Evolutionary conservation across 148 eudicot species (phyloP).

Genomic region (Arctostaphylos glauca): DNA sequence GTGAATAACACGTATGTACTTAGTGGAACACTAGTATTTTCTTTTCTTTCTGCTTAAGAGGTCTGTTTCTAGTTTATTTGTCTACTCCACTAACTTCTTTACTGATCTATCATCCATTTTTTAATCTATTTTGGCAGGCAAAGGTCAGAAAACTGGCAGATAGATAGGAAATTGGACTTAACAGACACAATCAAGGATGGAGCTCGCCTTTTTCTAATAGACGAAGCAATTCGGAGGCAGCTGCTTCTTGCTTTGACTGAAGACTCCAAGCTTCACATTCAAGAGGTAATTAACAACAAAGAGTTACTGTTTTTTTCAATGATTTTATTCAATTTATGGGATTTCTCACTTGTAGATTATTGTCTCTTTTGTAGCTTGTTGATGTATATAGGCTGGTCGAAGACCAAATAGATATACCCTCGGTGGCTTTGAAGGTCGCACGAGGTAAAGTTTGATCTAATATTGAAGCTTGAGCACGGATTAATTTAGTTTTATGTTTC

Average conservation of each 20-base stretch:
- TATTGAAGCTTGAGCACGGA: neutral
- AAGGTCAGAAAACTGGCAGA: slow-evolving; percentile 38
- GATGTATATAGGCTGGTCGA: slow-evolving; percentile 90
- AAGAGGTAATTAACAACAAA: slow-evolving; percentile 53
- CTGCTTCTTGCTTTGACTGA: slow-evolving; percentile 94
- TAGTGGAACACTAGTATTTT: neutral
- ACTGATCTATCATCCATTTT: neutral
- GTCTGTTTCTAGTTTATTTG: neutral
- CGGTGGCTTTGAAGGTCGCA: slow-evolving; percentile 68
- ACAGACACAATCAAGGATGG: slow-evolving; percentile 98
- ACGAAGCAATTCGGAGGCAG: slow-evolving; percentile 89
- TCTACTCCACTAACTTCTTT: neutral
- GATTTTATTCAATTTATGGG: neutral
- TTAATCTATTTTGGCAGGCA: slow-evolving; percentile 32
- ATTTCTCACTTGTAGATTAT: neutral
- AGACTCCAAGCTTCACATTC: slow-evolving; percentile 93
- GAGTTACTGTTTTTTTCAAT: neutral
- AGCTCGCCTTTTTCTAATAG: slow-evolving; percentile 73
- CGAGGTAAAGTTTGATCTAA: slow-evolving; percentile 52
- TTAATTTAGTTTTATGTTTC: neutral
- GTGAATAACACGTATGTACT: slow-evolving; percentile 48
- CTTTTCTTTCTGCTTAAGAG: neutral
- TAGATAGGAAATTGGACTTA: slow-evolving; percentile 67
- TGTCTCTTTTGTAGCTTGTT: slow-evolving; percentile 52
- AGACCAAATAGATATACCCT: slow-evolving; percentile 81